Conservation (phyloP, 495 filamentous ascomycete genomes). For the Xylaria castorea region DNA sequence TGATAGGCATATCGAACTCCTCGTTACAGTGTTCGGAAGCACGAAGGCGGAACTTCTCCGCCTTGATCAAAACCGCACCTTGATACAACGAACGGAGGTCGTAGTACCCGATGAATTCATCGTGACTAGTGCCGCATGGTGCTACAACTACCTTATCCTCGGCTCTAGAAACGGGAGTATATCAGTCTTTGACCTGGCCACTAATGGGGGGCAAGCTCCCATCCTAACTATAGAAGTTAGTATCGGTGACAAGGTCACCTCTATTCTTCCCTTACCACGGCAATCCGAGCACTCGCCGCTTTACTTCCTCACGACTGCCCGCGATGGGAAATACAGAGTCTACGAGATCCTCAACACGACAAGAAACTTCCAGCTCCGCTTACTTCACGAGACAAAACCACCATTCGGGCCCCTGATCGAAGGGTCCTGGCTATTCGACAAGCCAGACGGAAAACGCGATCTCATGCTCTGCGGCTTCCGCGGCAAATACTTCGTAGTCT, state of each 20-base stretch:
- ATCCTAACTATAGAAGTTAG: conserved; percentile 53
- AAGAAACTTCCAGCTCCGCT: conserved; percentile 25
- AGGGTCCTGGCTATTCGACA: conserved; percentile 63
- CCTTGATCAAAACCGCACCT: conserved; percentile 31
- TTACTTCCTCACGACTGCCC: conserved; percentile 70
- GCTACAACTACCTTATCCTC: conserved; percentile 61
- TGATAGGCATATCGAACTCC: conserved; percentile 28
- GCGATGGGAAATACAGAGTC: conserved; percentile 76
- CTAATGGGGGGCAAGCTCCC: conserved; percentile 38
- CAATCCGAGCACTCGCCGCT: conserved; percentile 28
- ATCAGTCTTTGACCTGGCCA: conserved; percentile 50
- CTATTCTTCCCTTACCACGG: conserved; percentile 56
- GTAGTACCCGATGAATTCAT: conserved; percentile 40
- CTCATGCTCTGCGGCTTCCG: conserved; percentile 83
- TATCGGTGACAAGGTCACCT: conserved; percentile 72
- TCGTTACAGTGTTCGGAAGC: conserved; percentile 36
- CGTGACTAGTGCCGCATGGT: conserved; percentile 49
- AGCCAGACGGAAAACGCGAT: conserved; percentile 43
- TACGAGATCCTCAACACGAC: conserved; percentile 43
- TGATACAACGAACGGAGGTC: conserved; percentile 28
- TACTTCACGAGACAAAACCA: conserved; percentile 55
- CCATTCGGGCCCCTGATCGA: conserved; percentile 74
- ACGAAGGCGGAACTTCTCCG: conserved; percentile 34
- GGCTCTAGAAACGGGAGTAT: conserved; percentile 72
- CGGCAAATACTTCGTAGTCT: conserved; percentile 76